phyloP scores from a whole-genome alignment of 306 rosid species.

The Lotus japonicus region DNA sequence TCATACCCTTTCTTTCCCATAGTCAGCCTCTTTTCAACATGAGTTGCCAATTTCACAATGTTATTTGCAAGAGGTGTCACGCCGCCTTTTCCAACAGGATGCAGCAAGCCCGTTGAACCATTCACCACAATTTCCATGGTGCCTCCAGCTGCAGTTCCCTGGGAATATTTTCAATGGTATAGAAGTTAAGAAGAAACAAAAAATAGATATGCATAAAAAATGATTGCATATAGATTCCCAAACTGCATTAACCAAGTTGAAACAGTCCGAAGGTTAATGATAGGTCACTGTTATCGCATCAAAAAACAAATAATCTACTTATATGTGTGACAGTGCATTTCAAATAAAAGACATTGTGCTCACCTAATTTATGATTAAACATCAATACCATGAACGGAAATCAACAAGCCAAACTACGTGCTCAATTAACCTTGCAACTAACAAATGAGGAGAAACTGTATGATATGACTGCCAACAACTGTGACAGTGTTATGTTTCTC shows the following conservation, averaged over 20 bases:
- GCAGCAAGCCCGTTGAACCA: slow-evolving; percentile 75
- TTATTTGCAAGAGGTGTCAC: slow-evolving; percentile 56
- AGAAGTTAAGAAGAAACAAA: not conserved
- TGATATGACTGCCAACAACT: not conserved
- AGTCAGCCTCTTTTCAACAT: slow-evolving; percentile 82
- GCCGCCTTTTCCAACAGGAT: slow-evolving; percentile 75
- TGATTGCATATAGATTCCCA: not conserved
- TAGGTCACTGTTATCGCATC: not conserved
- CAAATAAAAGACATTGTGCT: not conserved
- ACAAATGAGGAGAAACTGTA: not conserved
- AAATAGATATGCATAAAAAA: not conserved
- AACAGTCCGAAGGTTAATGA: not conserved
- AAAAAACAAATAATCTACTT: slow-evolving; percentile 1
- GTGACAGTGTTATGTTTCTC: not conserved
- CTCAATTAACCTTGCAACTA: not conserved
- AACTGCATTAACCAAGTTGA: not conserved
- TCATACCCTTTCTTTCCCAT: slow-evolving; percentile 79
- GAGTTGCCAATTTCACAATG: slow-evolving; percentile 77
- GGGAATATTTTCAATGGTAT: not conserved
- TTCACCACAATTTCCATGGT: slow-evolving; percentile 87
- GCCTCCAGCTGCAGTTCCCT: slow-evolving; percentile 95
- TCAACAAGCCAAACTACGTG: not conserved
- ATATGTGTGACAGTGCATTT: no score
- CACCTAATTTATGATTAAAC: not conserved
- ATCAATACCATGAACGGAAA: not conserved